Evolutionary conservation across 768 basidiomycete species (phyloP).

Genomic region (Naematelia aurantialba): DNA sequence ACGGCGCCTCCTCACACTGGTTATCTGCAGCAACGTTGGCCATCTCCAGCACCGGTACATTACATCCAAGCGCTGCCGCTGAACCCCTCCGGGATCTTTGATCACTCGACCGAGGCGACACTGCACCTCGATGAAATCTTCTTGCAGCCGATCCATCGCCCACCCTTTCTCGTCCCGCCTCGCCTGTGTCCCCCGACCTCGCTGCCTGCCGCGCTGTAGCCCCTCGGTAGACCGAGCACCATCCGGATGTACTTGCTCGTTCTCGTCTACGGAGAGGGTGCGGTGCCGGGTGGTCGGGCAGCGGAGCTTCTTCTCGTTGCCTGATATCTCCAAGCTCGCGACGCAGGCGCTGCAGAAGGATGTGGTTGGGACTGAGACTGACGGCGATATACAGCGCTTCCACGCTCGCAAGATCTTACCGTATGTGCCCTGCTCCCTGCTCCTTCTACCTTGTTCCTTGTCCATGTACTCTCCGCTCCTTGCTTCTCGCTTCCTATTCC

Average conservation of each 20-base stretch:
- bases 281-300: not conserved
- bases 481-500: no score
- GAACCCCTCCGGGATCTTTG: no score
- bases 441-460: no score
- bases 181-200: not conserved
- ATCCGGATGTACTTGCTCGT: no score
- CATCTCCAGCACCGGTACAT: no score
- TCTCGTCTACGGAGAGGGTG: no score
- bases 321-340: constrained; percentile 39
- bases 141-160: not conserved
- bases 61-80: no score
- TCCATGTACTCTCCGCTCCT: no score
- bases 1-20: no score
- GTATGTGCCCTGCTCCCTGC: constrained; percentile 90
- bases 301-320: constrained; percentile 35
- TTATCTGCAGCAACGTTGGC: no score
- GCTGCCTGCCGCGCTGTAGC: no score
- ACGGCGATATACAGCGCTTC: constrained; percentile 61
- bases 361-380: constrained; percentile 25
- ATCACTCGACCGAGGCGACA: no score
- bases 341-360: constrained; percentile 10
- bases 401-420: constrained; percentile 82
- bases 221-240: not conserved
- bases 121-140: not conserved
- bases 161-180: not conserved